Conservation (phyloP, 1,284 basidiomycete species). For the Heterobasidion parviporum region DNA sequence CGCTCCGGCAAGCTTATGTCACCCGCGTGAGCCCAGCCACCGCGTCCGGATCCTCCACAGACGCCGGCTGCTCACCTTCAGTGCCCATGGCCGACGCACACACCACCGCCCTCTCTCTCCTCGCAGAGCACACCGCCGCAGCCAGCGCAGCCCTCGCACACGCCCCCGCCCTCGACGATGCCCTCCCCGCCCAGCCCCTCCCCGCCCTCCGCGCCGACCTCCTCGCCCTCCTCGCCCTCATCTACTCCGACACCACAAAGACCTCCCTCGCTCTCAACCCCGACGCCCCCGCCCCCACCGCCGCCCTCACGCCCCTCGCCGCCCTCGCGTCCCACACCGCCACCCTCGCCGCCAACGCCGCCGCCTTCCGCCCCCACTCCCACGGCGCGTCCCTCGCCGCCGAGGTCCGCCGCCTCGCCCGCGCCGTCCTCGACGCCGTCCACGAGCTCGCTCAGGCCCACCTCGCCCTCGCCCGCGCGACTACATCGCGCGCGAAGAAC, state of each 20-base stretch:
- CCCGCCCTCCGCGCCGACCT: slow-evolving; percentile 45
- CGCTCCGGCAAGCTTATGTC: background rate
- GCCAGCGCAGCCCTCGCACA: slow-evolving; percentile 26
- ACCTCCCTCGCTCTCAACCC: slow-evolving; percentile 60
- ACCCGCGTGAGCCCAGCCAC: background rate
- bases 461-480: slow-evolving; percentile 3
- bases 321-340: slow-evolving; percentile 48
- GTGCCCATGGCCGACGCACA: slow-evolving; percentile 11
- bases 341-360: slow-evolving; percentile 50
- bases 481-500: background rate
- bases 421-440: slow-evolving; percentile 39
- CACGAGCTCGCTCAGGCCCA: slow-evolving; percentile 27
- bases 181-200: slow-evolving; percentile 18
- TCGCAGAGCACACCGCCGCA: slow-evolving; percentile 34
- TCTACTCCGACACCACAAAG: slow-evolving; percentile 58
- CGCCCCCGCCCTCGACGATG: slow-evolving; percentile 9
- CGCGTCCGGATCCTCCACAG: too few relatives aligned
- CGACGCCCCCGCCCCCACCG: slow-evolving; percentile 43
- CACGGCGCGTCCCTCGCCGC: slow-evolving; percentile 49
- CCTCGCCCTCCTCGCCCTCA: slow-evolving; percentile 48
- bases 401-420: slow-evolving; percentile 35
- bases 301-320: slow-evolving; percentile 45
- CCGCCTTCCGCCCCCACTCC: slow-evolving; percentile 34
- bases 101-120: slow-evolving; percentile 15
- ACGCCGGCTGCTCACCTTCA: too few relatives aligned